Conservation (phyloP, 768 basidiomycete genomes). For the Collybiopsis luxurians region DNA sequence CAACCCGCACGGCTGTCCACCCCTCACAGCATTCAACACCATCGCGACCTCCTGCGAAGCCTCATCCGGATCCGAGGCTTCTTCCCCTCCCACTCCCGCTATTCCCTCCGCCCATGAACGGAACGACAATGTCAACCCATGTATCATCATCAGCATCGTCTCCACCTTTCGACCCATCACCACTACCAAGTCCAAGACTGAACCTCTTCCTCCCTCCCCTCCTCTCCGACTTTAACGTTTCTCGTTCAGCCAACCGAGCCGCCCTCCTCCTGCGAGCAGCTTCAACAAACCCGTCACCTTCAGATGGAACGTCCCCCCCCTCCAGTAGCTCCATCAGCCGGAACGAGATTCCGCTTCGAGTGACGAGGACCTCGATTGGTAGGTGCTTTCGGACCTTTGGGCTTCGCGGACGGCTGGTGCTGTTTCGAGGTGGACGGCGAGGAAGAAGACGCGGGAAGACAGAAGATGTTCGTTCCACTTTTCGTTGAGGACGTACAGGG, state of each 20-base stretch:
- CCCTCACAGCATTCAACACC: slow-evolving; percentile 50
- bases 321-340: slow-evolving; percentile 44
- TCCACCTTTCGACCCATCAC: too few relatives aligned
- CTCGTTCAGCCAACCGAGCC: slow-evolving; percentile 1
- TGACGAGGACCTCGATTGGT: too few relatives aligned
- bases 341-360: slow-evolving; percentile 30
- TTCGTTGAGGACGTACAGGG: neutral
- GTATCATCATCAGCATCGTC: neutral
- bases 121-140: slow-evolving; percentile 4
- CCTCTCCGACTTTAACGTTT: neutral
- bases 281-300: slow-evolving; percentile 1
- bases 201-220: neutral
- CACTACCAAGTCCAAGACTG: slow-evolving; percentile 13
- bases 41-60: slow-evolving; percentile 65
- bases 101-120: neutral
- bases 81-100: slow-evolving; percentile 45
- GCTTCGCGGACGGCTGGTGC: neutral
- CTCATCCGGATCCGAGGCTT: slow-evolving; percentile 52
- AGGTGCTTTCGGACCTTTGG: slow-evolving; percentile 12
- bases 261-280: neutral
- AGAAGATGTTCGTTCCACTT: neutral
- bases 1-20: slow-evolving; percentile 7
- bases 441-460: neutral
- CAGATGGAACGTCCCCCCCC: neutral
- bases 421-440: neutral